Evolutionary conservation across 1,139 yeast genomes (phyloP), one percentile per base, ranked within the genome.

Genomic region (Sugiyamaella castrensis): DNA sequence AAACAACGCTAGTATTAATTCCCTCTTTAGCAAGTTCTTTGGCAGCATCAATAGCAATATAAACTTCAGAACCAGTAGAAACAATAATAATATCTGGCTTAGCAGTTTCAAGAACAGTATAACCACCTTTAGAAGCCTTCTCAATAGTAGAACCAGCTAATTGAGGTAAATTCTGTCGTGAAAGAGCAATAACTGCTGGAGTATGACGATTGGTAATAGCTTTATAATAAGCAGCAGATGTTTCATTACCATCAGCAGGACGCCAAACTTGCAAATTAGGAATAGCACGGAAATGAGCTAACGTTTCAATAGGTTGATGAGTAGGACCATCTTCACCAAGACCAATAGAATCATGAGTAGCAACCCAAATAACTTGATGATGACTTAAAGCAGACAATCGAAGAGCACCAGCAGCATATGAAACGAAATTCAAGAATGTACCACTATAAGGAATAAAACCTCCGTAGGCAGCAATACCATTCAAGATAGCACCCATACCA

Each of bases 311-410:
- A 73, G 99, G 99, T 79, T 92, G 98, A 75, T 92, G 98, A 69
- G 98, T 92, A 72, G 98, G 98, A 69, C 98, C 98, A 70, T 92
- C 98, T 79, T 92, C 98, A 76, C 98, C 98, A 63, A 92, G 81
- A 75, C 98, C 98, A 68, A 92, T 92, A 50, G 98, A 92, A 75
- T 92, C 98, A 75, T 92, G 98, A 60, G 98, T 92, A 56, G 98
- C 98, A 58, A 92, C 95, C 95, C 96, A 89, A 69, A 87, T 82
- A 62, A 88, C 85, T 63, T 95, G 96, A 72, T 84, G 92, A 65
- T 92, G 92, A 54, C 97, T 87, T 57, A 92, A 79, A 52, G 98
- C 98, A 52, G 96, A 80, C 65, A 92, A 81, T 78, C 99, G 84
- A 54, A 92, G 84, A 65, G 98, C 96, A 76, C 98, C 98, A 45